Conservation (phyloP, 1,139 yeast species). For the Yamadazyma jaroonii region DNA sequence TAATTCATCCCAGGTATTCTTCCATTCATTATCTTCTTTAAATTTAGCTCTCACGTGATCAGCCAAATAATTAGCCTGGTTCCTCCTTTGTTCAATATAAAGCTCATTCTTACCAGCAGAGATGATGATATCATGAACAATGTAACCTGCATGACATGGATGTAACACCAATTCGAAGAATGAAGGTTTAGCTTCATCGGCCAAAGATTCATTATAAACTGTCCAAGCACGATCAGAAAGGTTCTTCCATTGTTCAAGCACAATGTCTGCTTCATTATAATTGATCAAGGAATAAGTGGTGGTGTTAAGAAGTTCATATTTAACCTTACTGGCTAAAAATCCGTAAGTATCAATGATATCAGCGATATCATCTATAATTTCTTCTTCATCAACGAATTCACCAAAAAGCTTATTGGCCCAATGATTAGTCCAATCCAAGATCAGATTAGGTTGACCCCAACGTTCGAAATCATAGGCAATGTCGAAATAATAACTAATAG, state of each 20-base stretch:
- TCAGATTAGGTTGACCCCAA: conserved; percentile 13
- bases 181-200: conserved; percentile 14
- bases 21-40: conserved; percentile 14
- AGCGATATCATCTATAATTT: conserved; percentile 10
- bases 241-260: conserved; percentile 12
- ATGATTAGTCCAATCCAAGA: conserved; percentile 11
- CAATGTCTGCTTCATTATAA: conserved; percentile 15
- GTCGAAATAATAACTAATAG: conserved; percentile 15
- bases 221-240: conserved; percentile 15
- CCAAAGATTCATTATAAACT: conserved; percentile 12
- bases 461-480: conserved; percentile 15
- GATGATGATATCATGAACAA: conserved; percentile 14
- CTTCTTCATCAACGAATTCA: conserved; percentile 5
- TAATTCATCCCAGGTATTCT: conserved; percentile 11
- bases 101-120: conserved; percentile 15
- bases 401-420: conserved; percentile 17
- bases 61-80: conserved; percentile 14
- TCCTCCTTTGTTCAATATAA: conserved; percentile 13
- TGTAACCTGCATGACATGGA: conserved; percentile 16
- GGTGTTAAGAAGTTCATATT: conserved; percentile 15
- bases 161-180: conserved; percentile 15
- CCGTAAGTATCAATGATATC: conserved; percentile 16
- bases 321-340: conserved; percentile 13
- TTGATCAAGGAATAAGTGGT: conserved; percentile 13
- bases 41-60: conserved; percentile 13